These are phyloP conservation scores for Phytophthora kernoviae DNA, from an alignment of 352 stramenopile species.

Conservation along the genomic window DNA sequence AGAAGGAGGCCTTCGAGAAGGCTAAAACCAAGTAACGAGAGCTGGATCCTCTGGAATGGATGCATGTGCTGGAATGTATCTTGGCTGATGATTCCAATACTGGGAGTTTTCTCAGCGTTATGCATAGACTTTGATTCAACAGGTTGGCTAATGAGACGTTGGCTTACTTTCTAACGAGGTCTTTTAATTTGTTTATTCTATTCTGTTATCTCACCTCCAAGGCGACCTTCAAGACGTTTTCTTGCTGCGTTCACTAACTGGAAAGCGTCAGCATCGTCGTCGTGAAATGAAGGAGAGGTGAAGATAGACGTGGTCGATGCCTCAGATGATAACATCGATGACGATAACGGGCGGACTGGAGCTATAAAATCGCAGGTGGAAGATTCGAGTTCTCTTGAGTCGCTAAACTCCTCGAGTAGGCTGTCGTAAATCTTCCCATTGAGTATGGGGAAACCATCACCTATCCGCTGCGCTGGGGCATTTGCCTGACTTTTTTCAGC, in stretches of 20 bases:
- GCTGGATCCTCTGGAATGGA: background rate
- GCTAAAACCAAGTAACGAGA: constrained; percentile 41
- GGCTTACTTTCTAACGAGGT: constrained; percentile 2
- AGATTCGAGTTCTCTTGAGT: constrained; percentile 12
- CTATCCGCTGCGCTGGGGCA: background rate
- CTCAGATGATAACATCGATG: constrained; percentile 11
- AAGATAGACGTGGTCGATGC: constrained; percentile 13
- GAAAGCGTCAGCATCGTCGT: constrained; percentile 28
- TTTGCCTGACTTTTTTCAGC: background rate
- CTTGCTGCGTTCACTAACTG: constrained; percentile 46
- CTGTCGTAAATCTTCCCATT: constrained; percentile 39
- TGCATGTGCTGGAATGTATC: background rate
- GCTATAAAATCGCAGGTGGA: constrained; percentile 9
- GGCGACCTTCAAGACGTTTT: constrained; percentile 37
- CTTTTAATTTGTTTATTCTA: constrained; percentile 3
- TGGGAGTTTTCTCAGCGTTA: background rate
- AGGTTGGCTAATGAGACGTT: background rate
- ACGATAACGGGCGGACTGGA: constrained; percentile 14
- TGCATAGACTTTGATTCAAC: background rate
- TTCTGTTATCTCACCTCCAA: constrained; percentile 14
- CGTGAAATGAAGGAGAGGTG: constrained; percentile 30
- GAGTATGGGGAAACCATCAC: constrained; percentile 38
- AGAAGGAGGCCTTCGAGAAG: constrained; percentile 80
- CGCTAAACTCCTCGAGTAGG: constrained; percentile 27
- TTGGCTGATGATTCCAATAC: background rate